A percentile compares a stretch with the other conserved stretches of the same genome.
phyloP scores from a whole-genome alignment of 352 stramenopile genomes.

The Nothophytophthora sp. region DNA sequence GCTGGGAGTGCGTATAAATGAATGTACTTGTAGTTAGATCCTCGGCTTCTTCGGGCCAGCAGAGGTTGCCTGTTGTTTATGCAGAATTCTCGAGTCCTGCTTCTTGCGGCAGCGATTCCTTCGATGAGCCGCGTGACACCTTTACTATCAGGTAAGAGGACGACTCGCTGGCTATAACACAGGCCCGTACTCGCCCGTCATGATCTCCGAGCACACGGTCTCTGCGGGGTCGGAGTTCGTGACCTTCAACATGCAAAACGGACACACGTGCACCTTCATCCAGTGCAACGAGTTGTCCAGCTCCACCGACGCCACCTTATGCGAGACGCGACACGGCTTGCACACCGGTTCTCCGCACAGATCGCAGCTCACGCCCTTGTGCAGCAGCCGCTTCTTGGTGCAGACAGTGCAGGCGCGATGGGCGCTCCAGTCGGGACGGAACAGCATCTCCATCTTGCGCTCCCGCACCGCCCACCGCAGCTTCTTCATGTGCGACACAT shows the following conservation, averaged over 20 bases:
- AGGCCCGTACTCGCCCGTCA: slow-evolving; percentile 32
- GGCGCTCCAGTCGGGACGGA: slow-evolving; percentile 1
- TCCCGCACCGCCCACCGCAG: slow-evolving; percentile 29
- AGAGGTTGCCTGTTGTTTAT: too few species aligned
- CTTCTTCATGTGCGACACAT: slow-evolving; percentile 32
- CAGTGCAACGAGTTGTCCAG: slow-evolving; percentile 34
- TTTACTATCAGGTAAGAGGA: too few species aligned
- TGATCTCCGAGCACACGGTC: slow-evolving; percentile 30
- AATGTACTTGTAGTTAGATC: too few species aligned
- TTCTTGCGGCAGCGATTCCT: too few species aligned
- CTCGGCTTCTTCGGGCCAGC: too few species aligned
- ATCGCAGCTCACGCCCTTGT: slow-evolving; percentile 25
- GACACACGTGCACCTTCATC: slow-evolving; percentile 28
- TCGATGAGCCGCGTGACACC: too few species aligned
- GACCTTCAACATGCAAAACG: slow-evolving; percentile 36
- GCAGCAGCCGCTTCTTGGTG: slow-evolving; percentile 24
- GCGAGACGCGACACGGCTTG: slow-evolving; percentile 22
- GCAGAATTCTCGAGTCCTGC: too few species aligned
- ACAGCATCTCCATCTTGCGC: slow-evolving; percentile 9
- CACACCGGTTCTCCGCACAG: slow-evolving; percentile 30
- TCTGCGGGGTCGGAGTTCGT: slow-evolving; percentile 29
- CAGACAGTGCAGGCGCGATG: slow-evolving; percentile 32
- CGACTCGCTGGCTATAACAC: too few species aligned
- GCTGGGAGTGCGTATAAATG: too few species aligned
- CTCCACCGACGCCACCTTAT: slow-evolving; percentile 30